phyloP scores from a whole-genome alignment of 768 basidiomycete species.

The Podaxis rugospora region DNA sequence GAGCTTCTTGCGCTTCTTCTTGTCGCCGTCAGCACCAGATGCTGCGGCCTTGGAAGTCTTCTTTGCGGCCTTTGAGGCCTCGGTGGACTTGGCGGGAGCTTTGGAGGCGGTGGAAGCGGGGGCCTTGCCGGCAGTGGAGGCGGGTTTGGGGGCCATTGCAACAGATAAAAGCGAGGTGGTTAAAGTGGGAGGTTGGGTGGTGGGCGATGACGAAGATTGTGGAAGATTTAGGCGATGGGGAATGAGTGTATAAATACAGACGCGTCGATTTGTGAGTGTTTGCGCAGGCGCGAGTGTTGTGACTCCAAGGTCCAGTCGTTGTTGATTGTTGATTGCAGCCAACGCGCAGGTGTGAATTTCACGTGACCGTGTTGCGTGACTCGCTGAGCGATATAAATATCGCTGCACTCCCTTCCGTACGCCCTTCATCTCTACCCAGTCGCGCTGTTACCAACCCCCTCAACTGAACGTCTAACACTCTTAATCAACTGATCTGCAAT shows the following conservation, averaged over 20 bases:
- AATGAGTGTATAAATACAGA: slow-evolving; percentile 10
- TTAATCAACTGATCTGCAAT: slow-evolving; percentile 12
- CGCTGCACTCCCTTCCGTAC: slow-evolving; percentile 11
- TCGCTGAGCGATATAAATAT: slow-evolving; percentile 31
- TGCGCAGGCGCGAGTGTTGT: background rate
- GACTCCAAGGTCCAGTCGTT: background rate
- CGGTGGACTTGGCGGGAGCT: slow-evolving; percentile 65
- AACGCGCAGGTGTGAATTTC: background rate
- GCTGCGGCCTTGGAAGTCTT: slow-evolving; percentile 61
- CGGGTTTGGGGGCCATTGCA: slow-evolving; percentile 77
- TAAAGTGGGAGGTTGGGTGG: slow-evolving; percentile 18
- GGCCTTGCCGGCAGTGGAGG: slow-evolving; percentile 78
- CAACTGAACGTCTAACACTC: slow-evolving; percentile 7
- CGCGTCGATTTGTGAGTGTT: slow-evolving; percentile 9
- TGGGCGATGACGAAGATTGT: slow-evolving; percentile 10
- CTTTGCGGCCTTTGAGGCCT: slow-evolving; percentile 70
- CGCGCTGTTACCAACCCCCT: slow-evolving; percentile 16
- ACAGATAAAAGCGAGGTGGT: background rate
- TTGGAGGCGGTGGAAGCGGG: slow-evolving; percentile 68
- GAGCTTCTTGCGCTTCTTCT: slow-evolving; percentile 84
- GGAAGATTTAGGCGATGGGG: background rate
- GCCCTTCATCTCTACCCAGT: slow-evolving; percentile 7
- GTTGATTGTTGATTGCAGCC: slow-evolving; percentile 12
- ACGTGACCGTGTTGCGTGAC: slow-evolving; percentile 6
- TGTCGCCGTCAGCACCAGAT: slow-evolving; percentile 64